Base-by-base conservation (phyloP, 169 alveolate species). In the Theileria annulata region DNA sequence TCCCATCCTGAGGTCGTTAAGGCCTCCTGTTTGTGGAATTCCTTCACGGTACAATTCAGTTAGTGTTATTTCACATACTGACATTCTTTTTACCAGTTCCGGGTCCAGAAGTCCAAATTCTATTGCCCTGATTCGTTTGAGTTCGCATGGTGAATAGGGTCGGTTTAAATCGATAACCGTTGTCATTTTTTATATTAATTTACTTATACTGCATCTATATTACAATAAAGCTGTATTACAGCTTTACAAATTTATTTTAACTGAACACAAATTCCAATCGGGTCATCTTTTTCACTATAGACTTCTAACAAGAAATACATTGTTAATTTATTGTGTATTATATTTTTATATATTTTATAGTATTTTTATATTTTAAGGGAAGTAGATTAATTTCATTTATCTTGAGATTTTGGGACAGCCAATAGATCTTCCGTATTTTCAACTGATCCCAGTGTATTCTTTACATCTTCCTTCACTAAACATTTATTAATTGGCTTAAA, bases 1-100 rank as follows among this genome's bases (percentile, higher is more conserved):
- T n/a, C 99, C 99, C 97, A 98, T 94, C 49, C 98, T 92, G 3
- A 95, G 93, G 77, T 97, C 99, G 87, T 97, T 96, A 70, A 98
- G 91, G 6, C 99, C 95, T 35, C 98, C 97, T 17, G 94, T 87
- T 54, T 90, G 90, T 31, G 98, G 98, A 12, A 94, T 71, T 0
- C 99, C 99, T 54, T 93, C 94, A 25, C 95, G 95, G 87, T 95
- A 95, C 56, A 94, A 71, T 71, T 95, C 97, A 30, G 96, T 80
- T 63, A 89, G 88, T n/a, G 93, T 91, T 51, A 95, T 86, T 79
- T 94, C 97, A 66, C 96, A 91, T 15, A 95, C 98, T 19, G 98
- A 93, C 85, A 93, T 87, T 35, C 93, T 85, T 79, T 91, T 89
- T 37, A 91, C 75, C 75, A 92, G 72, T 75, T 93, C 96, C 3